Percentiles rank a stretch among this genome's conserved stretches.
These are phyloP conservation scores for Xanthoconium purpureum DNA, from an alignment of 768 basidiomycete species.

Conservation along the genomic window DNA sequence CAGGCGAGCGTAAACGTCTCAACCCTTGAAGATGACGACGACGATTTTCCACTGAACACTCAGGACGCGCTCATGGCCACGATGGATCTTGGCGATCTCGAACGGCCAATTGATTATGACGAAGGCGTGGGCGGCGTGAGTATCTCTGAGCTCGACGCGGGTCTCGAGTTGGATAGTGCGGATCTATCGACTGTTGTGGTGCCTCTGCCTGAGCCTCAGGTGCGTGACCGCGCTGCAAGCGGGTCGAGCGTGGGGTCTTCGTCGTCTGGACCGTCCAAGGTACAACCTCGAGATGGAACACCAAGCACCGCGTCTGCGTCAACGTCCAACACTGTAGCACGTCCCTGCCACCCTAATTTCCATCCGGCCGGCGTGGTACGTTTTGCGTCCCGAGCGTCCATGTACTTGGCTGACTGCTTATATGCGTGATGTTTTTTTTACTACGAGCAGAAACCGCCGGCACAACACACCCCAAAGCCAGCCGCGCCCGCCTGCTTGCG, in stretches of 20 bases:
- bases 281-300: neutral
- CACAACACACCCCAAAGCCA: slow-evolving; percentile 7
- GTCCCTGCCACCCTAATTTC: slow-evolving; percentile 20
- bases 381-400: neutral
- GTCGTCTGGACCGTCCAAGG: neutral
- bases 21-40: slow-evolving; percentile 28
- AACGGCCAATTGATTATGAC: slow-evolving; percentile 39
- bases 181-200: neutral
- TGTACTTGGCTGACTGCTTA: neutral
- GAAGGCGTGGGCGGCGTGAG: slow-evolving; percentile 30
- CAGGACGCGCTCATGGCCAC: slow-evolving; percentile 66
- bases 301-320: neutral
- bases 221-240: slow-evolving; percentile 1
- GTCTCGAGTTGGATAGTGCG: neutral
- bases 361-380: slow-evolving; percentile 43
- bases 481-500: slow-evolving; percentile 4
- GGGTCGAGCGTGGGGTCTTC: neutral
- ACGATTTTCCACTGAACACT: slow-evolving; percentile 50
- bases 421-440: neutral
- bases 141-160: slow-evolving; percentile 1
- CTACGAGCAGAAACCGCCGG: slow-evolving; percentile 9
- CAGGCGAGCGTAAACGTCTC: slow-evolving; percentile 21
- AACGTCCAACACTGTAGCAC: slow-evolving; percentile 1
- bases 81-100: slow-evolving; percentile 47
- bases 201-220: slow-evolving; percentile 3